Base-by-base conservation (phyloP, 805 yeast genomes). In the Ogataea minuta region DNA sequence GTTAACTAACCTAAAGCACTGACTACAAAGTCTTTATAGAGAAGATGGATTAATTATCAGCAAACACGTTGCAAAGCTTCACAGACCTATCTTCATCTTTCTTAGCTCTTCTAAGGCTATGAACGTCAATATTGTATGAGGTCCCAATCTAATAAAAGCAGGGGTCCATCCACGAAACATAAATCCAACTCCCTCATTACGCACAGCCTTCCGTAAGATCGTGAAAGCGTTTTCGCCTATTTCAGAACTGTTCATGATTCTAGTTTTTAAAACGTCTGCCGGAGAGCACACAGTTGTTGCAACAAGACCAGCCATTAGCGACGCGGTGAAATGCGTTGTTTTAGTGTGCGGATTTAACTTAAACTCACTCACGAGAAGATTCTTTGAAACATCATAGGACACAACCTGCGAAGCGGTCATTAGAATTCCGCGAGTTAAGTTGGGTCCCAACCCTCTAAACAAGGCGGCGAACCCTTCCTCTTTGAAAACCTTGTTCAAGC, bases 211-310 rank as follows among this genome's bases (percentile, higher is more conserved):
- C 1, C 50, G 48, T 44, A 86, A 59, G 30, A 84, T 77, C 2
- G 59, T 44, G 3, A 75, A 31, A 2, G 87, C 81, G 45, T 75
- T 64, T 36, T 67, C 67, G 44, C 70, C 67, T 2, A 66, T 32
- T 2, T 67, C 70, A 39, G 73, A 68, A 27, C 74, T 75, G 62
- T 84, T 82, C 96, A 87, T 87, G 43, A 87, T 84, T 55, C 95
- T 70, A 2, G 96, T 88, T 62, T 88, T 88, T 34, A 87, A 80
- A 3, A 87, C 96, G 62, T 87, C 96, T 8, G 90, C 95, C 1
- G 96, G 96, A 2, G 95, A 85, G 59, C 95, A 88, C 13, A 87
- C 84, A 0, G 96, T 88, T 0, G 96, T 87, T 6, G 96, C 96
- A 4, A 87, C 87, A 24, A 87, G 65, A 12, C 95, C 95, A 1